Evolutionary conservation across 805 yeast species (phyloP).

Genomic region (Sugiyamaella mastotermitis): DNA sequence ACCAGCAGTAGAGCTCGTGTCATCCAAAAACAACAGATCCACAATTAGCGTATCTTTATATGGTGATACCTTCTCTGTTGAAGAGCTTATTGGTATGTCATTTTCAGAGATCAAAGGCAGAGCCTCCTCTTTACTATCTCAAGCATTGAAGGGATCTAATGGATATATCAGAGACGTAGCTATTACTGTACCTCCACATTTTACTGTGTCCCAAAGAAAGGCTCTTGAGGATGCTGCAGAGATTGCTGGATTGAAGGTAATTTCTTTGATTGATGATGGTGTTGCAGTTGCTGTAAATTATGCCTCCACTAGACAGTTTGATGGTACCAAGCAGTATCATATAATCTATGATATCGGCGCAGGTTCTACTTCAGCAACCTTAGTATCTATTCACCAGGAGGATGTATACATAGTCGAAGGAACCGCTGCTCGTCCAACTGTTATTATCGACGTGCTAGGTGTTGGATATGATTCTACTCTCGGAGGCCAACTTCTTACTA

Average conservation of each 20-base stretch:
- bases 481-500: conserved; percentile 75
- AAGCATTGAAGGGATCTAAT: conserved; percentile 32
- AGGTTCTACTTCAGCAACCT: conserved; percentile 80
- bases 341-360: conserved; percentile 89
- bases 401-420: conserved; percentile 31
- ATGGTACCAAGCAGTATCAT: conserved; percentile 47
- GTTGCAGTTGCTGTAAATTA: conserved; percentile 84
- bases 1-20: conserved; percentile 43
- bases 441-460: conserved; percentile 58
- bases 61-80: conserved; percentile 49
- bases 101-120: conserved; percentile 58
- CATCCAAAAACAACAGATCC: conserved; percentile 40
- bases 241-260: conserved; percentile 58
- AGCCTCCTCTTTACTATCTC: conserved; percentile 52
- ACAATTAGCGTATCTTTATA: conserved; percentile 53
- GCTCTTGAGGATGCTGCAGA: conserved; percentile 69
- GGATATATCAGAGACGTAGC: conserved; percentile 61
- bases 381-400: conserved; percentile 56
- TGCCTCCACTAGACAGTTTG: conserved; percentile 50
- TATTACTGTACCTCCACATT: conserved; percentile 71
- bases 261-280: conserved; percentile 81
- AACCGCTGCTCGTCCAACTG: conserved; percentile 15
- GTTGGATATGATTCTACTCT: conserved; percentile 60
- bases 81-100: conserved; percentile 82
- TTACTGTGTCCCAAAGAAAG: conserved; percentile 55